A percentile compares a stretch with the other conserved stretches of the same genome.
These are phyloP conservation scores for Vigna hirtella DNA, from an alignment of 306 rosid species.

Conservation along the genomic window DNA sequence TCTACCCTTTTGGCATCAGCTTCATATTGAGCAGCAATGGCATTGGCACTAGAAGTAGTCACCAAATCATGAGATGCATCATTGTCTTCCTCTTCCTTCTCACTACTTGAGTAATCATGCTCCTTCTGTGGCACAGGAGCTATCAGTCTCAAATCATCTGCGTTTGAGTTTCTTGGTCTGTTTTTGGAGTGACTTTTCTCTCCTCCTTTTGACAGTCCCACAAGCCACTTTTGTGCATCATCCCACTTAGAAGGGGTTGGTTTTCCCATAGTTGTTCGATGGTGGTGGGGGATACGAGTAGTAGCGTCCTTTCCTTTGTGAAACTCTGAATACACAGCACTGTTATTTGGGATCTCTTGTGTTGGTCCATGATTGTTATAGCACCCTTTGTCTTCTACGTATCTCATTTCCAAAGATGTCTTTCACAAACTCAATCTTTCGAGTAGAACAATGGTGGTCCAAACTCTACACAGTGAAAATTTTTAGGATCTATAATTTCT, in stretches of 20 bases:
- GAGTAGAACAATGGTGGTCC: conserved; percentile 17
- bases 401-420: conserved; percentile 66
- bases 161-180: conserved; percentile 90
- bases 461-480: conserved; percentile 27
- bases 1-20: conserved; percentile 81
- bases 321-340: conserved; percentile 69
- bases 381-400: conserved; percentile 77
- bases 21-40: conserved; percentile 41
- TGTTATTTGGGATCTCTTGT: conserved; percentile 60
- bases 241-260: conserved; percentile 98
- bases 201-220: conserved; percentile 84
- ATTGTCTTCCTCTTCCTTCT: conserved; percentile 54
- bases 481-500: conserved; percentile 32
- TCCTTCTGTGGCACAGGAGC: conserved; percentile 90
- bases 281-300: conserved; percentile 59
- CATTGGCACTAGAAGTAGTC: neutral
- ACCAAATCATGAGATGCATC: conserved; percentile 38
- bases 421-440: conserved; percentile 13
- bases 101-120: conserved; percentile 64
- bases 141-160: conserved; percentile 93
- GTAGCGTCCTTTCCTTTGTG: conserved; percentile 66
- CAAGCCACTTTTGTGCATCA: conserved; percentile 97
- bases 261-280: conserved; percentile 70
- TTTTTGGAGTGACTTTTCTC: conserved; percentile 73
- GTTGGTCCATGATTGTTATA: conserved; percentile 62